These are phyloP conservation scores for Cucumis melo DNA, from an alignment of 306 rosid genomes.

Conservation along the genomic window DNA sequence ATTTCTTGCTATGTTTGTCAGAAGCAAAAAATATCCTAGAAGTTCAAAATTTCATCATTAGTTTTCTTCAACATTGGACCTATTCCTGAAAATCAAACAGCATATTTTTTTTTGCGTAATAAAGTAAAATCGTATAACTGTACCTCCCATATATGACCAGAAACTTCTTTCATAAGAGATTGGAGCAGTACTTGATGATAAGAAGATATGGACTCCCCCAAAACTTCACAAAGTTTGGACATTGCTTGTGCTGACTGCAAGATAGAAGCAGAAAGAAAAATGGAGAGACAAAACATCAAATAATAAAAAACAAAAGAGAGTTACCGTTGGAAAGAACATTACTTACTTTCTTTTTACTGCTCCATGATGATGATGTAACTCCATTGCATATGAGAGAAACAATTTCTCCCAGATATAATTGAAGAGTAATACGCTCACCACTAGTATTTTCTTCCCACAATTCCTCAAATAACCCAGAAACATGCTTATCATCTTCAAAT, in stretches of 20 bases:
- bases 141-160: conserved; percentile 98
- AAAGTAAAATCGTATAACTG: background rate
- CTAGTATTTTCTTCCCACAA: conserved; percentile 96
- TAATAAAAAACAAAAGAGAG: conserved; percentile 2
- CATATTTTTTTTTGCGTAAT: background rate
- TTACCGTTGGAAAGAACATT: background rate
- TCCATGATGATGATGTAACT: conserved; percentile 76
- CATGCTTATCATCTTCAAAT: conserved; percentile 69
- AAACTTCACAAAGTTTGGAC: conserved; percentile 76
- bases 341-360: conserved; percentile 68
- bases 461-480: conserved; percentile 73
- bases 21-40: background rate
- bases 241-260: conserved; percentile 84
- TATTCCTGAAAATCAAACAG: background rate
- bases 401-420: conserved; percentile 66
- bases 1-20: background rate
- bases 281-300: conserved; percentile 1
- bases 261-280: conserved; percentile 11
- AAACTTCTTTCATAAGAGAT: conserved; percentile 74
- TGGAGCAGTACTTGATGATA: conserved; percentile 56
- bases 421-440: conserved; percentile 80
- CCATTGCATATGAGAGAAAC: conserved; percentile 64
- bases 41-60: background rate
- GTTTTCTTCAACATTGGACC: background rate
- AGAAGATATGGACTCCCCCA: conserved; percentile 76